These are phyloP conservation scores for Populus tomentosa DNA, from an alignment of 441 rosid genomes.

Conservation along the genomic window DNA sequence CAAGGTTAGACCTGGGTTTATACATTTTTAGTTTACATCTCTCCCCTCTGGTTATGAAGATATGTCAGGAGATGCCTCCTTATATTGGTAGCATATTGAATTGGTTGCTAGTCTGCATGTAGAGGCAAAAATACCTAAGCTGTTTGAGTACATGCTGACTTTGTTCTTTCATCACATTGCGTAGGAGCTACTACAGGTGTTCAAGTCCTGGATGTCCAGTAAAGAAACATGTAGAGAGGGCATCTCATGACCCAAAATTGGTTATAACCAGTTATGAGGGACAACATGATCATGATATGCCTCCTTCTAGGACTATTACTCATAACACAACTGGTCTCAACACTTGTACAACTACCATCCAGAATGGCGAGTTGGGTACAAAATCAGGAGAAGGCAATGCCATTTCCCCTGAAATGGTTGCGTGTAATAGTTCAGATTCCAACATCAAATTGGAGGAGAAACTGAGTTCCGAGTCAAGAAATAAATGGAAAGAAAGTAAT, in stretches of 20 bases:
- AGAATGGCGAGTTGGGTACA: slow-evolving; percentile 23
- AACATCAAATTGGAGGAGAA: slow-evolving; percentile 28
- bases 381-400: slow-evolving; percentile 28
- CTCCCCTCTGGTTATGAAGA: neutral
- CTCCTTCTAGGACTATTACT: slow-evolving; percentile 69
- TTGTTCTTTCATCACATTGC: slow-evolving; percentile 9
- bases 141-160: slow-evolving; percentile 4
- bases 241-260: slow-evolving; percentile 70
- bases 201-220: slow-evolving; percentile 85
- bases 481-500: slow-evolving; percentile 20
- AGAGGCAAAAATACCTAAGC: neutral
- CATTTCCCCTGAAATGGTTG: slow-evolving; percentile 14
- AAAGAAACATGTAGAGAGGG: slow-evolving; percentile 92
- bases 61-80: neutral
- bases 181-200: slow-evolving; percentile 96
- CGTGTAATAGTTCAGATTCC: slow-evolving; percentile 15
- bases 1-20: neutral
- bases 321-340: slow-evolving; percentile 41
- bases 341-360: slow-evolving; percentile 18
- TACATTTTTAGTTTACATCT: neutral
- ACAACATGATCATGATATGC: slow-evolving; percentile 67
- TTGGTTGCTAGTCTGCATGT: neutral
- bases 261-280: slow-evolving; percentile 92
- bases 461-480: slow-evolving; percentile 15
- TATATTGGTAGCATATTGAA: neutral